These are phyloP conservation scores for Thelephora terrestris DNA, from an alignment of 1,284 basidiomycete genomes.

Conservation along the genomic window DNA sequence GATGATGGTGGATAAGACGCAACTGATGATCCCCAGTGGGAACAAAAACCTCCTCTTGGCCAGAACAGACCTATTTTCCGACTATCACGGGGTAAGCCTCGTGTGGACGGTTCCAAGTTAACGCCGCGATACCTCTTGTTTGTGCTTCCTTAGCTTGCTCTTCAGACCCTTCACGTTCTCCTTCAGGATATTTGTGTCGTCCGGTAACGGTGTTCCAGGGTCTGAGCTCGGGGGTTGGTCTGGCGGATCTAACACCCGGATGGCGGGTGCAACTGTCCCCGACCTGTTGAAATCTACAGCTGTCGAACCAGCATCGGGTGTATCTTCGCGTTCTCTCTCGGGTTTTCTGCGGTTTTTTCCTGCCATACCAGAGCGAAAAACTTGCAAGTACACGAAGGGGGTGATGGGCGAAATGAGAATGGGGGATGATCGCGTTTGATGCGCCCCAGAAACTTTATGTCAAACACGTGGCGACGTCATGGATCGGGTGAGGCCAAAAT, in stretches of 20 bases:
- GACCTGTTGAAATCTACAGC: too few relatives aligned
- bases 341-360: too few relatives aligned
- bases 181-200: conserved; percentile 9
- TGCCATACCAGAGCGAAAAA: too few relatives aligned
- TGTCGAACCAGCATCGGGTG: too few relatives aligned
- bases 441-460: too few relatives aligned
- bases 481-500: too few relatives aligned
- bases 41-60: conserved; percentile 33
- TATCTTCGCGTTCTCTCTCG: too few relatives aligned
- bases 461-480: too few relatives aligned
- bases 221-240: conserved; percentile 1
- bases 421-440: too few relatives aligned
- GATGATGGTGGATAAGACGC: conserved; percentile 15
- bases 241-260: conserved; percentile 6
- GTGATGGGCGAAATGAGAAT: too few relatives aligned
- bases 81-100: not conserved
- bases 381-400: too few relatives aligned
- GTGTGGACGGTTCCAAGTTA: not conserved
- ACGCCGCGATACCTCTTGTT: conserved; percentile 2
- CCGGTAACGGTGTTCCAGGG: not conserved
- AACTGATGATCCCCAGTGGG: conserved; percentile 37
- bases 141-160: not conserved
- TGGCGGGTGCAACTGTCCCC: not conserved
- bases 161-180: conserved; percentile 3
- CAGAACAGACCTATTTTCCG: conserved; percentile 18